phyloP scores from a whole-genome alignment of 176 grass and related monocot species.

The Juncus inflexus region DNA sequence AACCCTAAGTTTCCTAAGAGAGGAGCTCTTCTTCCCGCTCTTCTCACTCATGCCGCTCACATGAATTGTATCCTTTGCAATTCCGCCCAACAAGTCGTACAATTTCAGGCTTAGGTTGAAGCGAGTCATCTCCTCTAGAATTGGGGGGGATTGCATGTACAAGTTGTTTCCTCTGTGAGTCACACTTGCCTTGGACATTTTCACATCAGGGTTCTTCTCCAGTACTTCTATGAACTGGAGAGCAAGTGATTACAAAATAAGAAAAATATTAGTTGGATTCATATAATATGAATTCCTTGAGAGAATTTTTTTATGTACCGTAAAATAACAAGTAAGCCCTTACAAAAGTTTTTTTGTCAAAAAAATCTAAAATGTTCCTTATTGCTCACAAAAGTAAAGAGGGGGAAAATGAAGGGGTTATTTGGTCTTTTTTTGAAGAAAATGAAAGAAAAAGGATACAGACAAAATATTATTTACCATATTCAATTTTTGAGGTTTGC shows the following conservation, averaged over 20 bases:
- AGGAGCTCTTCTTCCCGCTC: slow-evolving; percentile 69
- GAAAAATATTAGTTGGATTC: slow-evolving; percentile 7
- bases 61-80: slow-evolving; percentile 46
- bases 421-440: too few species aligned
- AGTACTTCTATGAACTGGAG: slow-evolving; percentile 77
- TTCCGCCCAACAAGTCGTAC: slow-evolving; percentile 60
- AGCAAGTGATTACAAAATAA: slow-evolving; percentile 11
- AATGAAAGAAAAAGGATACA: too few species aligned
- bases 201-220: slow-evolving; percentile 54
- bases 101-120: slow-evolving; percentile 51
- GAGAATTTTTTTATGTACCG: neutral
- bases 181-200: slow-evolving; percentile 70
- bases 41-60: slow-evolving; percentile 54
- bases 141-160: slow-evolving; percentile 86
- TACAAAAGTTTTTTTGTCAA: slow-evolving; percentile 5
- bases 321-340: too few species aligned
- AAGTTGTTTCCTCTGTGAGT: slow-evolving; percentile 64
- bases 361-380: too few species aligned
- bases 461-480: too few species aligned
- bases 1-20: slow-evolving; percentile 65
- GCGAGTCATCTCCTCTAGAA: slow-evolving; percentile 82
- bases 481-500: too few species aligned
- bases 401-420: too few species aligned
- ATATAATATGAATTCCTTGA: neutral
- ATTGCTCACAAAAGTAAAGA: too few species aligned